Conservation (phyloP, 2,329 filamentous ascomycete genomes). For the Clarireedia hainanense region DNA sequence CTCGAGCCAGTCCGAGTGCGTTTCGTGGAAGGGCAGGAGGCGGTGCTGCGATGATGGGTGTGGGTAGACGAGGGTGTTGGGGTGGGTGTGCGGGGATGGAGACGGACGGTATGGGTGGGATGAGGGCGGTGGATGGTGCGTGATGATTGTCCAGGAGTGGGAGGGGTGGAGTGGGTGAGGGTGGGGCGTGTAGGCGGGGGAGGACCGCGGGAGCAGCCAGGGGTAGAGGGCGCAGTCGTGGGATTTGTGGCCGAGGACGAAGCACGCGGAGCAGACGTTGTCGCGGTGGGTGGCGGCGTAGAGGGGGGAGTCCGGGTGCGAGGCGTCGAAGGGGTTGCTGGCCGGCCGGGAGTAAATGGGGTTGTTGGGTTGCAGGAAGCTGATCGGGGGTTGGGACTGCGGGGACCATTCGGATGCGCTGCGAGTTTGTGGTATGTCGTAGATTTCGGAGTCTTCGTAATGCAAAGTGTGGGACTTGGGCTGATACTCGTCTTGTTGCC, state of each 20-base stretch:
- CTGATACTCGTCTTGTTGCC: too few relatives aligned
- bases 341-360: not conserved
- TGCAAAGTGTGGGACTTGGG: too few relatives aligned
- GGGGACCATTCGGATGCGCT: too few relatives aligned
- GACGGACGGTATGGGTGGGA: not conserved
- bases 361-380: too few relatives aligned
- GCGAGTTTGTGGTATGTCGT: too few relatives aligned
- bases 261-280: not conserved
- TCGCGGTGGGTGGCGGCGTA: not conserved
- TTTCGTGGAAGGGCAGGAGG: too few relatives aligned
- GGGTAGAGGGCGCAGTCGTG: not conserved
- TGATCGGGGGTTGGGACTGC: too few relatives aligned
- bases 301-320: not conserved
- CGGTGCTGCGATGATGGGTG: too few relatives aligned
- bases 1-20: too few relatives aligned
- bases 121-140: not conserved
- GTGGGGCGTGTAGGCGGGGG: not conserved
- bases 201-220: not conserved
- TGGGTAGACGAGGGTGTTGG: not conserved
- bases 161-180: not conserved
- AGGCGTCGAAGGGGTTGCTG: not conserved
- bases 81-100: too few relatives aligned
- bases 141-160: not conserved
- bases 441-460: too few relatives aligned
- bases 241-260: not conserved